Evolutionary conservation across 495 filamentous ascomycete species (phyloP), one percentile per base, ranked within the genome.

Genomic region (Neohortaea acidophila): DNA sequence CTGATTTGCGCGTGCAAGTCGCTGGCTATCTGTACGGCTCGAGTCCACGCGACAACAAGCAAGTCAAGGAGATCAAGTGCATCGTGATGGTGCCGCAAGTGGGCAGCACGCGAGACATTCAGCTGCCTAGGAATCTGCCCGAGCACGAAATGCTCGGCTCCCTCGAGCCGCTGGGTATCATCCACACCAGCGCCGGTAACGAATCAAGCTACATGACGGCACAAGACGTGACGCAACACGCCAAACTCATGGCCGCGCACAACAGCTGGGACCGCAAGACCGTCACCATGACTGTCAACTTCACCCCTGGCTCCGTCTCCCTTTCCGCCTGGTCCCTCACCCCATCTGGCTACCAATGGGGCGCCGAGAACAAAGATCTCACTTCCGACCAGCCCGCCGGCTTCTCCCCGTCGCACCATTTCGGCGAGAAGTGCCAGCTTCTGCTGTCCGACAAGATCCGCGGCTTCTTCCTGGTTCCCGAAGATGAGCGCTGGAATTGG

Each of bases 51-150:
- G 91, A 96, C 59, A 94, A 94, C 51, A 80, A 89, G 41, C 80
- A 92, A 48, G 81, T 99, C 55, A 99, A 96, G 69, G 91, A 99
- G 58, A 75, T 99, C 50, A 74, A 75, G 36, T 87, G 82, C 46
- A 94, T 99, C 55, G 85, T 93, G 50, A 89, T 99, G 84, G 68
- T 96, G 18, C 91, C 91, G 5, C 91, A 99, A 57, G 85, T 96
- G 42, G 91, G 91, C 36, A 86, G 81, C 45, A 81, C 85, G 25
- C 82, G 89, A 33, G 87, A 89, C 45, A 75, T 93, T 21, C 85
- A 93, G 53, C 65, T 94, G 27, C 84, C 91, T 2, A 81, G 89
- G n/a, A 74, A 89, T 36, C 66, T 94, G 14, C 45, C 45, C 9
- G 82, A 93, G 59, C 84, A 96, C 58, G 84, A 94, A 47, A 81